Conservation (phyloP, 2,329 filamentous ascomycete species). For the Triangularia setosa region DNA sequence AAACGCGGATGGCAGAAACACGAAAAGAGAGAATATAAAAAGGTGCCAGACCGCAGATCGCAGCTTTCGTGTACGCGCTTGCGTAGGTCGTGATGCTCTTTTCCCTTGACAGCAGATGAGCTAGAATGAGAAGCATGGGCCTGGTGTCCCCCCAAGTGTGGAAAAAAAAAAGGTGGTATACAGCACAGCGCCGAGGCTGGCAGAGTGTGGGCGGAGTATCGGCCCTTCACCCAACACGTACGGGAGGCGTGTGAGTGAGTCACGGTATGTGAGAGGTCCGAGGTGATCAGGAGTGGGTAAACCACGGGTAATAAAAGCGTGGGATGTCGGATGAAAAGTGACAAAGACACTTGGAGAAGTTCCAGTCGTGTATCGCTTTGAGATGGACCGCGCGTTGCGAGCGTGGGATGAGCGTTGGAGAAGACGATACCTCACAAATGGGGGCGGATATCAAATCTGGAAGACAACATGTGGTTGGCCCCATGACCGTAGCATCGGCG, state of each 20-base stretch:
- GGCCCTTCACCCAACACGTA: background rate
- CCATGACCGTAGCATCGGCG: background rate
- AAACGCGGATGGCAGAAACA: background rate
- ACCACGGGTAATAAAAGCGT: background rate
- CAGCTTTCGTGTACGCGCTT: background rate
- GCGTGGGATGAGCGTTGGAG: background rate
- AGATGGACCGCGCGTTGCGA: background rate
- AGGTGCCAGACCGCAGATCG: background rate
- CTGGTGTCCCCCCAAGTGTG: background rate
- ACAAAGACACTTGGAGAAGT: background rate
- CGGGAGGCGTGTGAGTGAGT: background rate
- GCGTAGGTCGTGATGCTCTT: background rate
- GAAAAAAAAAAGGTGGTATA: background rate
- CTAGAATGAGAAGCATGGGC: background rate
- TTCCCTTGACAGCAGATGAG: background rate
- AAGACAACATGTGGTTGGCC: background rate
- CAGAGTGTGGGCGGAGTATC: background rate
- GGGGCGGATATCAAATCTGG: background rate
- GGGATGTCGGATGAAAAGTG: background rate
- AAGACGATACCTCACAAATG: background rate
- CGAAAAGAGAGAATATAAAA: background rate
- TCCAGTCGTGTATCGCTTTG: background rate
- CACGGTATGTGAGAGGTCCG: background rate
- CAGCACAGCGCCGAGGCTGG: background rate
- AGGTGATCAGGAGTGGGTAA: background rate